Evolutionary conservation across 768 basidiomycete species (phyloP).

Genomic region (Piloderma croceum): DNA sequence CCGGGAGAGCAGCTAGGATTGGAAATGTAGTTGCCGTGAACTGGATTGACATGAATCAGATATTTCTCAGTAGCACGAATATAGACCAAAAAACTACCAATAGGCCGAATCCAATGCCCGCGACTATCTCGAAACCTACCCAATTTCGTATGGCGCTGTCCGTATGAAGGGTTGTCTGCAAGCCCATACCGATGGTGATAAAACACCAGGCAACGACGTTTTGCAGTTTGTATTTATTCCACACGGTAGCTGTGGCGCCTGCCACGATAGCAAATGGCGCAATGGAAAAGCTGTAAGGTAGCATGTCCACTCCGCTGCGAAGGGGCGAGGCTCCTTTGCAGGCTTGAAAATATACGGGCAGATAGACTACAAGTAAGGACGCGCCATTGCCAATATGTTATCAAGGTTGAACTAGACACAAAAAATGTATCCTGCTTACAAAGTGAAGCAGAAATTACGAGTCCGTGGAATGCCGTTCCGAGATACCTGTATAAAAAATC

Average conservation of each 20-base stretch:
- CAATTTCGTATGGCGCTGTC: too few relatives aligned
- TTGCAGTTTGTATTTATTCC: conserved; percentile 30
- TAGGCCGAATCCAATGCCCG: too few relatives aligned
- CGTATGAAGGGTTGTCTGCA: too few relatives aligned
- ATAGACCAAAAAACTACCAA: too few relatives aligned
- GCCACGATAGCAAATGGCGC: conserved; percentile 35
- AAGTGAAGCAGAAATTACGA: conserved; percentile 17
- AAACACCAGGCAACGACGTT: conserved; percentile 33
- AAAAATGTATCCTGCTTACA: conserved; percentile 10
- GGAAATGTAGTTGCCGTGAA: conserved; percentile 39
- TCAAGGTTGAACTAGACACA: too few relatives aligned
- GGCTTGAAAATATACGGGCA: conserved; percentile 42
- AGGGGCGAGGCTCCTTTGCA: conserved; percentile 30
- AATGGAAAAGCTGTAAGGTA: conserved; percentile 24
- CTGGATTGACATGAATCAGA: too few relatives aligned
- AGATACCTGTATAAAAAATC: too few relatives aligned
- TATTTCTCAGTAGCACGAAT: too few relatives aligned
- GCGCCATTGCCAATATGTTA: too few relatives aligned
- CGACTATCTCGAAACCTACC: too few relatives aligned
- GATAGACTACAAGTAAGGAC: too few relatives aligned
- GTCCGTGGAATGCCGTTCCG: conserved; percentile 27
- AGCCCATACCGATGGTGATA: conserved; percentile 33
- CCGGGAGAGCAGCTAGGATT: conserved; percentile 40
- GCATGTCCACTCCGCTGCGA: conserved; percentile 28
- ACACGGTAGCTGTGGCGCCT: conserved; percentile 26